Conservation (phyloP, 306 rosid species). For the Dalbergia cultrata region DNA sequence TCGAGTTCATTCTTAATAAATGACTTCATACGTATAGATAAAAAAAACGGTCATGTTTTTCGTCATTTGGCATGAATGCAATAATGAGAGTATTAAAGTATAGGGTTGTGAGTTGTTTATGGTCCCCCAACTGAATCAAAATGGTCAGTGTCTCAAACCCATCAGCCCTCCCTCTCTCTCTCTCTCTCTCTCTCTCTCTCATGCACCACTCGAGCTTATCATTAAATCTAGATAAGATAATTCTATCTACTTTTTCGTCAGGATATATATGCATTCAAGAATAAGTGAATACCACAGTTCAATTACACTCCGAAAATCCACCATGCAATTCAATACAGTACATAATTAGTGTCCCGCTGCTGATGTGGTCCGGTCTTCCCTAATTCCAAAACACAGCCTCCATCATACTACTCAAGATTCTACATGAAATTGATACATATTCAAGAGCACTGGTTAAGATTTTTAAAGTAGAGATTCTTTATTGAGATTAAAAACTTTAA, state of each 20-base stretch:
- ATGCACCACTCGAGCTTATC: constrained; percentile 38
- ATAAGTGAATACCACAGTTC: not conserved
- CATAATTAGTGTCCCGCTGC: not conserved
- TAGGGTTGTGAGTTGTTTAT: constrained; percentile 44
- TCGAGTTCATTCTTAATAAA: constrained; percentile 43
- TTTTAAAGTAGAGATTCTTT: too few relatives aligned
- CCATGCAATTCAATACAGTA: too few relatives aligned
- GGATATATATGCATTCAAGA: constrained; percentile 11
- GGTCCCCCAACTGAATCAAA: constrained; percentile 55
- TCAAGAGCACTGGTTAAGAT: too few relatives aligned
- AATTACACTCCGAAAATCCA: not conserved
- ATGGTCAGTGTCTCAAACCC: constrained; percentile 43
- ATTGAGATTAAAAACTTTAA: too few relatives aligned
- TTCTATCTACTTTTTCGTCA: constrained; percentile 45
- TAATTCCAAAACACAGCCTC: not conserved
- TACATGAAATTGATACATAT: not conserved
- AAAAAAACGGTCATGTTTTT: constrained; percentile 51
- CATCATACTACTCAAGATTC: not conserved
- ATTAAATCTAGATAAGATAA: constrained; percentile 43
- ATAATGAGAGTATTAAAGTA: constrained; percentile 36
- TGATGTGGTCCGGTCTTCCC: not conserved
- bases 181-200: constrained; percentile 44
- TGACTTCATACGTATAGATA: constrained; percentile 42
- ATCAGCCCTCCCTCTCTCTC: constrained; percentile 39
- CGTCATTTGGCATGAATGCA: constrained; percentile 47